phyloP scores from a whole-genome alignment of 495 filamentous ascomycete species.

The Staphylotrichum longicolle region DNA sequence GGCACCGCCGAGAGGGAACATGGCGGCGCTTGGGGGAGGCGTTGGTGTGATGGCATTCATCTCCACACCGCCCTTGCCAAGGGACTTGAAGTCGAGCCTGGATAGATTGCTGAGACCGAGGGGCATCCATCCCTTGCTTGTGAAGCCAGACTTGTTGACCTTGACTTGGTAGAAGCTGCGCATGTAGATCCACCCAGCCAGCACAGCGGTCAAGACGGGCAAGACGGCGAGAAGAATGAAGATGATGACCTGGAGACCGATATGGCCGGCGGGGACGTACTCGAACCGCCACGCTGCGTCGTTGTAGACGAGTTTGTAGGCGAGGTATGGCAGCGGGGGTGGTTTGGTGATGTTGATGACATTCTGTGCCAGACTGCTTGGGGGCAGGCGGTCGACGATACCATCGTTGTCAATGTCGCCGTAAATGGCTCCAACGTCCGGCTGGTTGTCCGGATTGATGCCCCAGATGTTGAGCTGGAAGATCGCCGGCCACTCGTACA shows the following conservation, averaged over 20 bases:
- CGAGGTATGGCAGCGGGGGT: conserved; percentile 55
- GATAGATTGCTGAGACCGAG: conserved; percentile 28
- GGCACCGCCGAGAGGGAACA: conserved; percentile 18
- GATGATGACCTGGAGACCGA: conserved; percentile 56
- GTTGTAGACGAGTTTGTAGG: conserved; percentile 56
- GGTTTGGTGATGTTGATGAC: conserved; percentile 60
- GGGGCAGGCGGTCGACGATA: conserved; percentile 63
- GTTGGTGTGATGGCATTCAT: conserved; percentile 37
- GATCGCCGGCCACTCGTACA: conserved; percentile 63
- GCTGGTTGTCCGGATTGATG: conserved; percentile 62
- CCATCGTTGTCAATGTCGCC: conserved; percentile 44
- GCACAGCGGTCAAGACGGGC: conserved; percentile 49
- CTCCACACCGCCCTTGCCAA: conserved; percentile 30
- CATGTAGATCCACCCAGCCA: conserved; percentile 60
- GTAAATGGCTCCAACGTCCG: conserved; percentile 48
- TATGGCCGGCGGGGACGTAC: conserved; percentile 54
- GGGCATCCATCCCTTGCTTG: conserved; percentile 33
- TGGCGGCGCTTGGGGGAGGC: conserved; percentile 23
- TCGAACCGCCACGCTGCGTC: conserved; percentile 55
- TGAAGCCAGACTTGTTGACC: conserved; percentile 66
- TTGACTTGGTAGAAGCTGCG: conserved; percentile 69
- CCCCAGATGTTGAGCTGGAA: conserved; percentile 70
- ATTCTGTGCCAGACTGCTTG: conserved; percentile 54
- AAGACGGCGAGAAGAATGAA: conserved; percentile 58
- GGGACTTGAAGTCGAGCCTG: conserved; percentile 51